A percentile compares a stretch with the other conserved stretches of the same genome.
These are phyloP conservation scores for Tetracladium maxilliforme DNA, from an alignment of 2,329 filamentous ascomycete genomes.

Conservation along the genomic window DNA sequence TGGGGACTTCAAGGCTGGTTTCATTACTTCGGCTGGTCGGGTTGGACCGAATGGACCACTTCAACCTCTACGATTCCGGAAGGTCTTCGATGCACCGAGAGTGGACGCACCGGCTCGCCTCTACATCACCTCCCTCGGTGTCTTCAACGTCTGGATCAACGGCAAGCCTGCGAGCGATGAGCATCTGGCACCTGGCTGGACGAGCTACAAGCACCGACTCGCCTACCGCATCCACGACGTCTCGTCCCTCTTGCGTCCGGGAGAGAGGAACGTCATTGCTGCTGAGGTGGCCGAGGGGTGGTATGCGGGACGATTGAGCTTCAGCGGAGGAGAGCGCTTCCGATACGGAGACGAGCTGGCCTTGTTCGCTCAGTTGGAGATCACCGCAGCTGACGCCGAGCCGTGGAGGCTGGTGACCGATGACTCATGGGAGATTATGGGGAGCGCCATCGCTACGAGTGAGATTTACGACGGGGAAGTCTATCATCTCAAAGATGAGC, in stretches of 20 bases:
- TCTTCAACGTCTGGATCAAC: conserved; percentile 20
- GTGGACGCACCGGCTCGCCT: conserved; percentile 11
- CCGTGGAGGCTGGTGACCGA: conserved; percentile 7
- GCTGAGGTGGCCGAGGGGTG: conserved; percentile 23
- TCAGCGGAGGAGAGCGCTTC: conserved; percentile 9
- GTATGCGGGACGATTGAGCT: conserved; percentile 16
- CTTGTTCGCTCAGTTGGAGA: conserved; percentile 12
- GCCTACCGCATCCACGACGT: conserved; percentile 22
- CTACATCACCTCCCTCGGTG: conserved; percentile 19
- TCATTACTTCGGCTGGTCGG: conserved; percentile 11
- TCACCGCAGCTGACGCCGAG: conserved; percentile 5
- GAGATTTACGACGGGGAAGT: conserved; percentile 38
- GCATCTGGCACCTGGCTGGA: conserved; percentile 23
- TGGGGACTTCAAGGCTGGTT: conserved; percentile 15
- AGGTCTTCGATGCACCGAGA: conserved; percentile 10
- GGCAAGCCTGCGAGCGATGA: conserved; percentile 13
- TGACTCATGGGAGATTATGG: conserved; percentile 6
- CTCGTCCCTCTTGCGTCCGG: conserved; percentile 9
- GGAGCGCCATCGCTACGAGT: conserved; percentile 3
- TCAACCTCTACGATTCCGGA: conserved; percentile 18
- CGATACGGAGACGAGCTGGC: conserved; percentile 13
- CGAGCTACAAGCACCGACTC: conserved; percentile 18
- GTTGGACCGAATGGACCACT: conserved; percentile 8
- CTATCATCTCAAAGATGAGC: conserved; percentile 24
- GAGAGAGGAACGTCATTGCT: conserved; percentile 14